phyloP scores from a whole-genome alignment of 352 stramenopile genomes.

The Phytopythium sindhum region DNA sequence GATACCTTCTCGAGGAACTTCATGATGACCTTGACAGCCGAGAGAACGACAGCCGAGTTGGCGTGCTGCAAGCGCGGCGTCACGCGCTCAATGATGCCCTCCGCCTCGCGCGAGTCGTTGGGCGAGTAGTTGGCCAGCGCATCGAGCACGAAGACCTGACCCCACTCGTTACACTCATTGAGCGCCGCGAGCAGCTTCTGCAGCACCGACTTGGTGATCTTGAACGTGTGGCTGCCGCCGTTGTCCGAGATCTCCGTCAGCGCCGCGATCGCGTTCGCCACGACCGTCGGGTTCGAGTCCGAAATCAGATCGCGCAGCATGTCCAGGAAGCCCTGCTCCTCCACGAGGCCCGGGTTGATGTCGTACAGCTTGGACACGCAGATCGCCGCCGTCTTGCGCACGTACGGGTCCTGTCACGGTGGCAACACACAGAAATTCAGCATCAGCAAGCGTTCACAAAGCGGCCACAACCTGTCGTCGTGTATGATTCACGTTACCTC shows the following conservation, averaged over 20 bases:
- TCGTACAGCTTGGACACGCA: slow-evolving; percentile 99
- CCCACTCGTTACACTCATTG: slow-evolving; percentile 99
- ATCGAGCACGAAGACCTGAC: slow-evolving; percentile 98
- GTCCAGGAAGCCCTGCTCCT: slow-evolving; percentile 95
- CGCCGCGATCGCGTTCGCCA: slow-evolving; percentile 98
- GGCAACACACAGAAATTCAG: background rate
- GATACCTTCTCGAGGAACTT: slow-evolving; percentile 96
- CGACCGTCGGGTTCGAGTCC: slow-evolving; percentile 97
- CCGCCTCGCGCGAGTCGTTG: slow-evolving; percentile 93
- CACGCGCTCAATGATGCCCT: slow-evolving; percentile 99
- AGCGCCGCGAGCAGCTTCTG: slow-evolving; percentile 98
- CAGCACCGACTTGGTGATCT: slow-evolving; percentile 96
- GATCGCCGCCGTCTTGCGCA: slow-evolving; percentile 98
- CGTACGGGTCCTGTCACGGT: slow-evolving; percentile 93
- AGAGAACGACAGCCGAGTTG: slow-evolving; percentile 98
- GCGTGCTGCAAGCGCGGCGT: slow-evolving; percentile 97
- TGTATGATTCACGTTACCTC: slow-evolving; percentile 24
- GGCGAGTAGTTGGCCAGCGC: slow-evolving; percentile 95
- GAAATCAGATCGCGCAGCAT: slow-evolving; percentile 98
- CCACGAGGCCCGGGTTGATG: slow-evolving; percentile 96
- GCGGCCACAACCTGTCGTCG: too few species aligned
- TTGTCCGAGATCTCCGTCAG: slow-evolving; percentile 98
- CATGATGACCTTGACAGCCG: slow-evolving; percentile 96
- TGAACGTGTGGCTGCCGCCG: slow-evolving; percentile 85
- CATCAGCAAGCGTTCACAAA: background rate